These are phyloP conservation scores for Coniochaeta prunicola DNA, from an alignment of 2,329 filamentous ascomycete species.

Conservation along the genomic window DNA sequence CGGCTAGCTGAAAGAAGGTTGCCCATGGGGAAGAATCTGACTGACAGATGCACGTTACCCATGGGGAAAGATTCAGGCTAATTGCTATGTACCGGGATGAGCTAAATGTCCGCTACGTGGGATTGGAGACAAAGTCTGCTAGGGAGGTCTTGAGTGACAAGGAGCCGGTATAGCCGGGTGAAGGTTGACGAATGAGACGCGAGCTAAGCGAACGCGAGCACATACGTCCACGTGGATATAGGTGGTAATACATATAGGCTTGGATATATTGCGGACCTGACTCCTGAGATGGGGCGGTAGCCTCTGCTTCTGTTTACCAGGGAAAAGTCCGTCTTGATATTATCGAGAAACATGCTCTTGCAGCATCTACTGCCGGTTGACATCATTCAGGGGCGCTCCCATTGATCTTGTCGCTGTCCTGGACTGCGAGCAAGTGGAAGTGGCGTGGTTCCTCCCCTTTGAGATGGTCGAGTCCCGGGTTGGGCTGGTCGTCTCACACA, in stretches of 20 bases:
- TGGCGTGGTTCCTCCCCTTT: not conserved
- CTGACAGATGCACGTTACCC: not conserved
- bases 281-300: not conserved
- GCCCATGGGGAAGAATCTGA: not conserved
- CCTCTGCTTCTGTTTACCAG: not conserved
- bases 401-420: not conserved
- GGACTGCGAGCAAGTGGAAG: not conserved
- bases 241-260: not conserved
- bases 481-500: not conserved
- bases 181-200: not conserved
- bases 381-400: not conserved
- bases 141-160: not conserved
- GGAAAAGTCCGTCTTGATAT: not conserved
- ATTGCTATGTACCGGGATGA: not conserved
- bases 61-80: constrained; percentile 2
- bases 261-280: not conserved
- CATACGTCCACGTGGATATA: not conserved
- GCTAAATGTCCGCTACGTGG: not conserved
- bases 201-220: not conserved
- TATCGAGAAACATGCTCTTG: not conserved
- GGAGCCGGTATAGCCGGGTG: not conserved
- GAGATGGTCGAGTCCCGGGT: not conserved
- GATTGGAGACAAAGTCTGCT: not conserved
- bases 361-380: not conserved
- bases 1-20: not conserved